These are phyloP conservation scores for Actinomortierella ambigua DNA, from an alignment of 371 early-diverging fungal genomes.

Conservation along the genomic window DNA sequence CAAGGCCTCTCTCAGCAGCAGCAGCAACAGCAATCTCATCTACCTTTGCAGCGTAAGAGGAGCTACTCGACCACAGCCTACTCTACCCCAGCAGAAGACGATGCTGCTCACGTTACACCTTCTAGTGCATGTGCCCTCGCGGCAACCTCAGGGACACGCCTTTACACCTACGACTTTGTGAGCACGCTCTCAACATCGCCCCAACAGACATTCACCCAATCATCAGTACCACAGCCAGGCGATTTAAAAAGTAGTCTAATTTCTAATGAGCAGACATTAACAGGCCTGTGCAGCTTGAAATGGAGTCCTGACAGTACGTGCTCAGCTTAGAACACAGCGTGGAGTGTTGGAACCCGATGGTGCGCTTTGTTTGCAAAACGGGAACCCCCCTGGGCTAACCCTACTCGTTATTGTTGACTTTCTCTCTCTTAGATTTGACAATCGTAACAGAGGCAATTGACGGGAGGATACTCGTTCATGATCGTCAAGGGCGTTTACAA, in stretches of 20 bases:
- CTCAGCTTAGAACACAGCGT: too few relatives aligned
- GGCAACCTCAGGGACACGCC: slow-evolving; percentile 15
- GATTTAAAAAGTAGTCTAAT: slow-evolving; percentile 30
- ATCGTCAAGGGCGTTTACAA: slow-evolving; percentile 22
- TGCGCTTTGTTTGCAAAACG: too few relatives aligned
- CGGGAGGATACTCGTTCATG: slow-evolving; percentile 25
- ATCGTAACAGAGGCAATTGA: slow-evolving; percentile 32
- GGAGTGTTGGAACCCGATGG: too few relatives aligned
- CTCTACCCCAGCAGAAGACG: slow-evolving; percentile 30
- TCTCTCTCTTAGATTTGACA: slow-evolving; percentile 17
- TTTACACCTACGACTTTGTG: slow-evolving; percentile 31
- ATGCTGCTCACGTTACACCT: background rate
- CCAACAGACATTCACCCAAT: slow-evolving; percentile 3
- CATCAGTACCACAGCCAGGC: slow-evolving; percentile 14
- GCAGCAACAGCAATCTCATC: too few relatives aligned
- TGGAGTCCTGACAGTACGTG: slow-evolving; percentile 45
- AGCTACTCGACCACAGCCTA: slow-evolving; percentile 43
- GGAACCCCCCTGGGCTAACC: too few relatives aligned
- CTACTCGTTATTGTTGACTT: background rate
- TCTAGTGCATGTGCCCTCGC: slow-evolving; percentile 17
- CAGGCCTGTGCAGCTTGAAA: slow-evolving; percentile 19
- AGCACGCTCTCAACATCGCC: background rate
- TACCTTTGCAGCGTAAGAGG: slow-evolving; percentile 25
- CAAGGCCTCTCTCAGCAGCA: too few relatives aligned
- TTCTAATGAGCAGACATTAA: slow-evolving; percentile 22